Evolutionary conservation across 169 alveolate genomes (phyloP).

Genomic region (Plasmodium falciparum): DNA sequence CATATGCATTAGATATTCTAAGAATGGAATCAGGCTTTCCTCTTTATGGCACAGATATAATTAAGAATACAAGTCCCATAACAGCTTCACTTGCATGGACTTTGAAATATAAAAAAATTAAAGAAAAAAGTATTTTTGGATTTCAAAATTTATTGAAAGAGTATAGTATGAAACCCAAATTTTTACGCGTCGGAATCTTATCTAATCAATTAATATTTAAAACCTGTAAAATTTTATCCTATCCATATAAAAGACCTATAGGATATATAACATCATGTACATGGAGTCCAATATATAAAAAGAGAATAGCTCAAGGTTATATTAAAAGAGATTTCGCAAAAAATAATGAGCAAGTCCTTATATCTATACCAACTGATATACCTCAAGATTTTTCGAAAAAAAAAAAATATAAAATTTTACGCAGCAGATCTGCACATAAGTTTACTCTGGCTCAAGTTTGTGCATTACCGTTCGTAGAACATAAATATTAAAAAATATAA

Average conservation of each 20-base stretch:
- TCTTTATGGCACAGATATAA: slow-evolving; percentile 79
- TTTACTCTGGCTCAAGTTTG: slow-evolving; percentile 74
- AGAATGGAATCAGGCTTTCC: slow-evolving; percentile 86
- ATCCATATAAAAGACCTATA: slow-evolving; percentile 72
- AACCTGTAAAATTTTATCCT: slow-evolving; percentile 72
- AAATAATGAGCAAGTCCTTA: slow-evolving; percentile 69
- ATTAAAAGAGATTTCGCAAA: slow-evolving; percentile 76
- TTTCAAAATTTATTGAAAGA: slow-evolving; percentile 70
- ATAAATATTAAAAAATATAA: slow-evolving; percentile 61
- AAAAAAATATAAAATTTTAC: slow-evolving; percentile 67
- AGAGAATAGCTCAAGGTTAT: slow-evolving; percentile 73
- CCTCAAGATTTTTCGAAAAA: slow-evolving; percentile 70
- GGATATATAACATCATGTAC: slow-evolving; percentile 75
- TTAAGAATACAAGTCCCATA: slow-evolving; percentile 83
- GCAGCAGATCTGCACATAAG: slow-evolving; percentile 68
- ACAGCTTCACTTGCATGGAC: slow-evolving; percentile 85
- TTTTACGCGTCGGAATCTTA: slow-evolving; percentile 57
- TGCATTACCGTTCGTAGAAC: slow-evolving; percentile 66
- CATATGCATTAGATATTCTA: slow-evolving; percentile 80
- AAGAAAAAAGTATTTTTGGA: slow-evolving; percentile 80
- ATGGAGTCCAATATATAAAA: slow-evolving; percentile 76
- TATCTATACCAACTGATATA: slow-evolving; percentile 70
- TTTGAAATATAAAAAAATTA: slow-evolving; percentile 79
- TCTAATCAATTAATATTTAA: slow-evolving; percentile 67
- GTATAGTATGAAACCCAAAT: slow-evolving; percentile 50